Percentiles rank a stretch among this genome's conserved stretches.
Conservation (phyloP, 2,329 filamentous ascomycete species). For the Aspergillus hiratsukae region DNA sequence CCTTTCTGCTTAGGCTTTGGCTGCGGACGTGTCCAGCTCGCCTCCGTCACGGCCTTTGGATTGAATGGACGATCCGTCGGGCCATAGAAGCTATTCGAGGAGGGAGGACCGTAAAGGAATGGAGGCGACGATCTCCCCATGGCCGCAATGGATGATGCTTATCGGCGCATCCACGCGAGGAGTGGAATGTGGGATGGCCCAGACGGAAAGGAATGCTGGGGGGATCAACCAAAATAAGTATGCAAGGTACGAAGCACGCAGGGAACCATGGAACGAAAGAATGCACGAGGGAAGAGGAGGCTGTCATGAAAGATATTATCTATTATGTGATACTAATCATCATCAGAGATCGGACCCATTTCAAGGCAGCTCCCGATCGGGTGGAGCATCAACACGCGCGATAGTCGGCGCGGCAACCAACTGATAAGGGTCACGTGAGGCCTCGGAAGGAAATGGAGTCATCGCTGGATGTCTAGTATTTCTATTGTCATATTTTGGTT, state of each 20-base stretch:
- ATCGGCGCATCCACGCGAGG: slow-evolving; percentile 31
- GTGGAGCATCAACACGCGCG: slow-evolving; percentile 11
- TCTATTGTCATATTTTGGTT: neutral
- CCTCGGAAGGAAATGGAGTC: neutral
- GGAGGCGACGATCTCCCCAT: slow-evolving; percentile 58
- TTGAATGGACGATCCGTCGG: slow-evolving; percentile 63
- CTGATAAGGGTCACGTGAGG: slow-evolving; percentile 14
- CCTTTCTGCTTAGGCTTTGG: slow-evolving; percentile 64
- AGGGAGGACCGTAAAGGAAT: slow-evolving; percentile 66
- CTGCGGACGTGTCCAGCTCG: slow-evolving; percentile 63
- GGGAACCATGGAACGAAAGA: slow-evolving; percentile 6
- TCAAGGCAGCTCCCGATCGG: slow-evolving; percentile 1
- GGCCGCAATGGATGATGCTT: slow-evolving; percentile 25
- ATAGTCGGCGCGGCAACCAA: slow-evolving; percentile 17
- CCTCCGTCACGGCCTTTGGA: slow-evolving; percentile 77
- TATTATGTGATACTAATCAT: neutral
- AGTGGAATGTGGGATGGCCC: slow-evolving; percentile 22
- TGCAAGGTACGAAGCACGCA: neutral
- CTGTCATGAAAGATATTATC: slow-evolving; percentile 3
- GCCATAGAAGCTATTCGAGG: slow-evolving; percentile 50
- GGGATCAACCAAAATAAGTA: slow-evolving; percentile 14
- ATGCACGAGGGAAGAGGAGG: neutral
- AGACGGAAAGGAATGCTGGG: slow-evolving; percentile 21
- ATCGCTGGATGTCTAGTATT: neutral
- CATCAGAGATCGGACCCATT: slow-evolving; percentile 7